phyloP scores from a whole-genome alignment of 2,329 filamentous ascomycete genomes.

The Paramyrothecium sp. region DNA sequence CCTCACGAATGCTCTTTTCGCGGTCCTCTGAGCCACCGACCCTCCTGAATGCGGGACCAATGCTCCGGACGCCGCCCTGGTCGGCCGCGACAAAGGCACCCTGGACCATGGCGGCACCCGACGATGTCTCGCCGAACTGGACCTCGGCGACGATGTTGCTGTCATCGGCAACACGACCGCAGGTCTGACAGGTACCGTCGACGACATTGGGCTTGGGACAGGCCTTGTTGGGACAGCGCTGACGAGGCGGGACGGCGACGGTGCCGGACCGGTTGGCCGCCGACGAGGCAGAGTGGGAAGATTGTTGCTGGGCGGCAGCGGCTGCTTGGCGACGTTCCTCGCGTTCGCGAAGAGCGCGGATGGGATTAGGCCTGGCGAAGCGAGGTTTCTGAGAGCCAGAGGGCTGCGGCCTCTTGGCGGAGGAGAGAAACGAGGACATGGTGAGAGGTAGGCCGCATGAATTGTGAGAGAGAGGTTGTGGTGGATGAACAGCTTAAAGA shows the following conservation, averaged over 20 bases:
- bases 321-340: constrained; percentile 42
- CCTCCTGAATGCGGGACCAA: constrained; percentile 61
- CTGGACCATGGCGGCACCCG: constrained; percentile 85
- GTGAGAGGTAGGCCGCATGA: constrained; percentile 5
- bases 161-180: constrained; percentile 81
- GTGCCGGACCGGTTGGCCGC: constrained; percentile 24
- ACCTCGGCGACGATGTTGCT: constrained; percentile 91
- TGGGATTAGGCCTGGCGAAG: constrained; percentile 43
- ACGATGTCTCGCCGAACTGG: constrained; percentile 82
- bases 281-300: constrained; percentile 26
- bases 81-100: constrained; percentile 85
- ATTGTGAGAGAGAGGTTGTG: background rate
- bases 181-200: constrained; percentile 74
- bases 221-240: constrained; percentile 56
- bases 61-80: constrained; percentile 73
- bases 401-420: constrained; percentile 31
- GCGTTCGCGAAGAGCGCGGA: constrained; percentile 51
- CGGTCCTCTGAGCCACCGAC: constrained; percentile 58
- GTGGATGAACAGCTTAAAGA: constrained; percentile 3
- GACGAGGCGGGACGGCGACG: constrained; percentile 32
- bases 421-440: constrained; percentile 49
- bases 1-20: constrained; percentile 60
- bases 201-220: constrained; percentile 62
- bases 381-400: constrained; percentile 31
- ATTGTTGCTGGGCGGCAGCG: constrained; percentile 21